These are phyloP conservation scores for Pseudomassariella vexata DNA, from an alignment of 2,329 filamentous ascomycete genomes.

Conservation along the genomic window DNA sequence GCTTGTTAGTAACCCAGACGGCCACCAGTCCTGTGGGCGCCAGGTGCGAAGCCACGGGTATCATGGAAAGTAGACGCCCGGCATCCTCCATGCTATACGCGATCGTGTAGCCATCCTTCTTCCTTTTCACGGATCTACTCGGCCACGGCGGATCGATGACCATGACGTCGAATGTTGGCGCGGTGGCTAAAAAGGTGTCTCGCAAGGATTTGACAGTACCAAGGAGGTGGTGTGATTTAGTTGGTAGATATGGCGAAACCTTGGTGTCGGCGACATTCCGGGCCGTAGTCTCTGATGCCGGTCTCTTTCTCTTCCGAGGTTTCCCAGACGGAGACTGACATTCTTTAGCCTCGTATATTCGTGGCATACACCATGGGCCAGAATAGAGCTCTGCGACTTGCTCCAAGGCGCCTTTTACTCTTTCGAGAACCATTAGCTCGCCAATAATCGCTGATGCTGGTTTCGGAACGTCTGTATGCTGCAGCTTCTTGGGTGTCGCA, in stretches of 20 bases:
- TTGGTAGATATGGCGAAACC: conserved; percentile 30
- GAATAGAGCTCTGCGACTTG: conserved; percentile 25
- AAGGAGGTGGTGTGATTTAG: conserved; percentile 36
- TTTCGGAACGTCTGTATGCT: conserved; percentile 28
- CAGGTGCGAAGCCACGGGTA: conserved; percentile 53
- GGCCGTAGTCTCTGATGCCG: background rate
- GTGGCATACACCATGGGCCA: conserved; percentile 43
- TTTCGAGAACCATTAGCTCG: conserved; percentile 47
- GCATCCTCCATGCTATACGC: conserved; percentile 41
- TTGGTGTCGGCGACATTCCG: background rate
- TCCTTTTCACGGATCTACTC: conserved; percentile 65
- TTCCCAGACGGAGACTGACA: conserved; percentile 2
- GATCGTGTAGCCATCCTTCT: conserved; percentile 42
- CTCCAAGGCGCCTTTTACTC: conserved; percentile 37
- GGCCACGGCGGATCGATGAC: conserved; percentile 78
- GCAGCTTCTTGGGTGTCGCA: conserved; percentile 46
- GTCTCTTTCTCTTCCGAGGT: conserved; percentile 7
- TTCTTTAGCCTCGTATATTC: conserved; percentile 17
- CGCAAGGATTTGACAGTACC: conserved; percentile 40
- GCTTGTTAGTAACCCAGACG: conserved; percentile 75
- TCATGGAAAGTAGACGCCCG: conserved; percentile 39
- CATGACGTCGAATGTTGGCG: conserved; percentile 59
- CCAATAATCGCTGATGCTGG: conserved; percentile 42
- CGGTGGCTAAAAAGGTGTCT: conserved; percentile 31
- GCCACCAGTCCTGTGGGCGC: conserved; percentile 53